Percentiles rank a stretch among this genome's conserved stretches.
Evolutionary conservation across 1,139 yeast genomes (phyloP).

Genomic region (Blastobotrys arbuscula): DNA sequence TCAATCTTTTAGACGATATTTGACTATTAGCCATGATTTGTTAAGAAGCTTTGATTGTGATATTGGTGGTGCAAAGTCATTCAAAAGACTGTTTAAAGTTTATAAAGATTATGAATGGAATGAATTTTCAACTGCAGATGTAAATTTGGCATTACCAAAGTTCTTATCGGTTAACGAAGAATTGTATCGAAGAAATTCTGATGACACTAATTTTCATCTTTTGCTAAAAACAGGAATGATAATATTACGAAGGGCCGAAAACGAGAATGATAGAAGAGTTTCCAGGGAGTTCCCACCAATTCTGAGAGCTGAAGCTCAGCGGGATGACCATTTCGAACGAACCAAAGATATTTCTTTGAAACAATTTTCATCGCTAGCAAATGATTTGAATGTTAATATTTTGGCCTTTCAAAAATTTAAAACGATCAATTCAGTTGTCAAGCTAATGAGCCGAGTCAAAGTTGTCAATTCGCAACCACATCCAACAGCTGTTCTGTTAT

Average conservation of each 20-base stretch:
- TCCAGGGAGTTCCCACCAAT: neutral
- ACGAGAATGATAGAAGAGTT: neutral
- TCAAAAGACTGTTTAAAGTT: neutral
- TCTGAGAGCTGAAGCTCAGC: conserved; percentile 3
- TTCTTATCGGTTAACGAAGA: neutral
- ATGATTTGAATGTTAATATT: conserved; percentile 3
- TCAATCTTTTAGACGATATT: no score
- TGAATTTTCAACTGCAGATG: neutral
- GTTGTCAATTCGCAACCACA: neutral
- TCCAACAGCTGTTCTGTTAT: neutral
- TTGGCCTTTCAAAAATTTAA: neutral
- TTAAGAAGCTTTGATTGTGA: neutral
- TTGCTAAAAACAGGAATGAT: neutral
- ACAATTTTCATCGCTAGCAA: neutral
- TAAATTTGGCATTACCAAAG: neutral
- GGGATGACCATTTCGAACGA: neutral
- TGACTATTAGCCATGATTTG: neutral
- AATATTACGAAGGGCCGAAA: neutral
- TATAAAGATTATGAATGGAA: conserved; percentile 1
- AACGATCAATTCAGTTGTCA: neutral
- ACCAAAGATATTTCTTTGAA: neutral
- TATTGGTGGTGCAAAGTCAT: neutral
- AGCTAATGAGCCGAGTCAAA: neutral
- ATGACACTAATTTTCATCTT: neutral
- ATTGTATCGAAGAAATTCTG: neutral